Percentiles rank a stretch among this genome's conserved stretches.
Evolutionary conservation across 768 basidiomycete species (phyloP).

Genomic region (Tulasnella sp.): DNA sequence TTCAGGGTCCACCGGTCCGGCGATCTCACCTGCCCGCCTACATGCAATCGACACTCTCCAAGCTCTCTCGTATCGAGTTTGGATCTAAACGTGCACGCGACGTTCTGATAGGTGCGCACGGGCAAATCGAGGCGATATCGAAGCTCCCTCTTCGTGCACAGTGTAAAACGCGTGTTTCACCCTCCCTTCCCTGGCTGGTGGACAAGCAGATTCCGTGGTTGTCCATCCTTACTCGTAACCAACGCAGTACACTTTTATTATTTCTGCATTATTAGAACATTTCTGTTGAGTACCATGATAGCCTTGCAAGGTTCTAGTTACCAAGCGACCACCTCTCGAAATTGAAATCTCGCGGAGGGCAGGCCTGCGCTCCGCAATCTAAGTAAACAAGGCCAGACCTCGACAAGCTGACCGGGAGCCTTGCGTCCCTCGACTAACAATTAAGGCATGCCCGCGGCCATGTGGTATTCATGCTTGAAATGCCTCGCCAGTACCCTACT

Average conservation of each 20-base stretch:
- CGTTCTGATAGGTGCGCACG: neutral
- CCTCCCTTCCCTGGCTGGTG: neutral
- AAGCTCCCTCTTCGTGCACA: neutral
- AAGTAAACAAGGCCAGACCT: neutral
- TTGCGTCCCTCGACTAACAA: neutral
- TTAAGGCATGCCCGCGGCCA: neutral
- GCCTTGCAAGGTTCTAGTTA: neutral
- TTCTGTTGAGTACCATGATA: neutral
- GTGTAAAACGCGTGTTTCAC: slow-evolving; percentile 2
- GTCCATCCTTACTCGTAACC: neutral
- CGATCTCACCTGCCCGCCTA: neutral
- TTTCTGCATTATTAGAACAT: neutral
- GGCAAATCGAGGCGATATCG: slow-evolving; percentile 5
- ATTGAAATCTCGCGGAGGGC: too few species aligned
- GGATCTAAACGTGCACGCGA: neutral
- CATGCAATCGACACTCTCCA: neutral
- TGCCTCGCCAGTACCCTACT: neutral
- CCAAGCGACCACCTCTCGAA: neutral
- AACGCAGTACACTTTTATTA: neutral
- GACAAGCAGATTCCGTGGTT: neutral
- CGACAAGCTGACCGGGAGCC: neutral
- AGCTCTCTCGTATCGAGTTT: neutral
- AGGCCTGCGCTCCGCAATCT: neutral
- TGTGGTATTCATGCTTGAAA: neutral
- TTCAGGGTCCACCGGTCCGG: neutral